Base-by-base conservation (phyloP, 768 basidiomycete species). In the Roridomyces roridus region DNA sequence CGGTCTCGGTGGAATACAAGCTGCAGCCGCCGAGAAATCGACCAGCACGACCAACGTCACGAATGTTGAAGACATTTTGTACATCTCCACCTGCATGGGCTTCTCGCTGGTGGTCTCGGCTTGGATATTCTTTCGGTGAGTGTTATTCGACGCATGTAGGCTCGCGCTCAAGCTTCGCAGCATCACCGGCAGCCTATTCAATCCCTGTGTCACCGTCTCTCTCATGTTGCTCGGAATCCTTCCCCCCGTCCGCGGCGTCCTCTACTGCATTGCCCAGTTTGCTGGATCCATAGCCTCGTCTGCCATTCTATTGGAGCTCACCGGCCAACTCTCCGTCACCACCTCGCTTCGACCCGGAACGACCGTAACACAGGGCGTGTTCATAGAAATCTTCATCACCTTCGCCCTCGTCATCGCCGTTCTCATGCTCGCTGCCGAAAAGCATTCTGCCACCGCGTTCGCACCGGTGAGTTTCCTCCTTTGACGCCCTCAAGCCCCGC, bases 361-460 rank as follows among this genome's bases (percentile, higher is more conserved):
- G 55, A 88, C 79, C 69, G 57, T 68, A 4, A 77, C 83, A 0
- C 85, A 89, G 67, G 86, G 77, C 11, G 79, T 87, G 17, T 89
- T 88, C 68, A 87, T 89, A 57, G 87, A 89, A 67, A 85, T 87
- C 80, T 88, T 89, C 69, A 80, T 84, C 61, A 88, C 87, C 14
- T 75, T 82, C 12, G 75, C 77, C 15, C 75, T 89, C 36, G 80
- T 84, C 39, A 69, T 87, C 14, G 75, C 88, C 6, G 85, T 88
- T n/a, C 80, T 89, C 58, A 88, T 89, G 86, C 68, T 89, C 23
- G 88, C 88, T 5, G 85, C 84, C 15, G 88, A 89, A 70, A 89
- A 89, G 70, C 87, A 88, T 62, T 72, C 75, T 24, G 75, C 77
- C 2, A 89, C 87, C 1, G 84, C 87, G 0, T 86, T 88, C 63